phyloP scores from a whole-genome alignment of 345 rosid genomes.

The Linum usitatissimum region DNA sequence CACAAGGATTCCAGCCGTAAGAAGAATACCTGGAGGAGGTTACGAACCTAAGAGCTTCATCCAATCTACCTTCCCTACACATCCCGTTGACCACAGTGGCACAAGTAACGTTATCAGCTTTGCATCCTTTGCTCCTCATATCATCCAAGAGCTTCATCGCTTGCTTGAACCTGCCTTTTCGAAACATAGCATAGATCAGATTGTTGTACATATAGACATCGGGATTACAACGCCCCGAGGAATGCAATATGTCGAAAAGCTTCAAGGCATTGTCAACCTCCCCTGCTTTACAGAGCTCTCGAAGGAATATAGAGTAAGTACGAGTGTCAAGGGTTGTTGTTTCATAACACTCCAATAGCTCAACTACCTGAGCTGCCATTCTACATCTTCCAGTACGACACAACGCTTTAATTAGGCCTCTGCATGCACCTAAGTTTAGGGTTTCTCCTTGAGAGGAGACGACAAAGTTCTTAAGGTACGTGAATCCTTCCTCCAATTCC shows the following conservation, averaged over 20 bases:
- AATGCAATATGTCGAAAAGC: conserved; percentile 55
- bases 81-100: conserved; percentile 79
- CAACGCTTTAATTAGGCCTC: conserved; percentile 64
- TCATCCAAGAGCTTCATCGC: conserved; percentile 90
- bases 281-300: conserved; percentile 75
- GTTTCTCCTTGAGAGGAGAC: conserved; percentile 46
- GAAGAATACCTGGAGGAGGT: conserved; percentile 29
- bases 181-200: conserved; percentile 75
- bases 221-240: conserved; percentile 46
- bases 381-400: conserved; percentile 55
- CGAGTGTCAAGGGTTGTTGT: too few species aligned
- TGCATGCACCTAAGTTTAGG: conserved; percentile 65
- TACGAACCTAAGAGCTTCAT: conserved; percentile 75
- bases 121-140: conserved; percentile 72
- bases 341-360: conserved; percentile 5
- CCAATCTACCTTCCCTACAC: conserved; percentile 73
- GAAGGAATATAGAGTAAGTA: conserved; percentile 31
- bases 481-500: conserved; percentile 54
- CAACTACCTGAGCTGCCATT: conserved; percentile 58
- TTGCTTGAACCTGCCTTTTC: conserved; percentile 61
- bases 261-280: conserved; percentile 58
- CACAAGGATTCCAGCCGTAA: conserved; percentile 69
- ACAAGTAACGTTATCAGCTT: conserved; percentile 68
- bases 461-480: conserved; percentile 65
- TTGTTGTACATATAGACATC: conserved; percentile 74